Percentiles rank a stretch among this genome's conserved stretches.
These are phyloP conservation scores for Ascobolus immersus DNA, from an alignment of 495 filamentous ascomycete species.

Conservation along the genomic window DNA sequence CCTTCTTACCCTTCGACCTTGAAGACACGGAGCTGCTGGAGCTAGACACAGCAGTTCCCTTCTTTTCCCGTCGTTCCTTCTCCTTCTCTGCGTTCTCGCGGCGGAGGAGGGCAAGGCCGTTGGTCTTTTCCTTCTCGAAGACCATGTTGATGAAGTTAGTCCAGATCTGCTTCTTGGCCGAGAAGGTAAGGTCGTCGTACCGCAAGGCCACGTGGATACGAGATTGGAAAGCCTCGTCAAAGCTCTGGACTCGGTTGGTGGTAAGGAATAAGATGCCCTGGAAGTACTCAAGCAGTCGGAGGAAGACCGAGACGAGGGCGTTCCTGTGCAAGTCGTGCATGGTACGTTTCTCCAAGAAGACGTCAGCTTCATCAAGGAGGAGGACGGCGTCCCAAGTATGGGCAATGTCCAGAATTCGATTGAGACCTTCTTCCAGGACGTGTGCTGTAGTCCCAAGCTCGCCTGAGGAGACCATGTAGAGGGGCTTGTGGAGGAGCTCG, in stretches of 20 bases:
- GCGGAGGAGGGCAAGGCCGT: conserved; percentile 2
- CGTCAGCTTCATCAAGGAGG: conserved; percentile 41
- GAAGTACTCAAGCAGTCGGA: conserved; percentile 34
- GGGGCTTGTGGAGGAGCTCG: conserved; percentile 38
- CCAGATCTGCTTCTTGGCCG: conserved; percentile 65
- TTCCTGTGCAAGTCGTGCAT: conserved; percentile 21
- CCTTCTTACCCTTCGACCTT: no score
- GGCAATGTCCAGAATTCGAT: conserved; percentile 46
- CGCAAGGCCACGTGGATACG: conserved; percentile 42
- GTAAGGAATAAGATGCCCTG: conserved; percentile 61
- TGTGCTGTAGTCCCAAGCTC: conserved; percentile 42
- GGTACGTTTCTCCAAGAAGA: conserved; percentile 35
- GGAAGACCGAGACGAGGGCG: conserved; percentile 21
- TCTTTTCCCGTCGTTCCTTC: no score
- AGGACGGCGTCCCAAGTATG: conserved; percentile 44
- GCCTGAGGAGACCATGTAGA: conserved; percentile 47
- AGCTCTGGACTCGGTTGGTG: conserved; percentile 53
- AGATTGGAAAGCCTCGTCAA: conserved; percentile 36
- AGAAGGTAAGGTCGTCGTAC: conserved; percentile 49
- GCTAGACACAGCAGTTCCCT: no score
- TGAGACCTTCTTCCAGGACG: conserved; percentile 37
- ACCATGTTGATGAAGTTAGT: conserved; percentile 47
- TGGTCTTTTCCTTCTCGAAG: conserved; percentile 6
- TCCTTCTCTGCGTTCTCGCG: not conserved
- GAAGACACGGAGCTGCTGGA: conserved; percentile 34